Evolutionary conservation across 345 rosid genomes (phyloP).

Genomic region (Eucalyptus cloeziana): DNA sequence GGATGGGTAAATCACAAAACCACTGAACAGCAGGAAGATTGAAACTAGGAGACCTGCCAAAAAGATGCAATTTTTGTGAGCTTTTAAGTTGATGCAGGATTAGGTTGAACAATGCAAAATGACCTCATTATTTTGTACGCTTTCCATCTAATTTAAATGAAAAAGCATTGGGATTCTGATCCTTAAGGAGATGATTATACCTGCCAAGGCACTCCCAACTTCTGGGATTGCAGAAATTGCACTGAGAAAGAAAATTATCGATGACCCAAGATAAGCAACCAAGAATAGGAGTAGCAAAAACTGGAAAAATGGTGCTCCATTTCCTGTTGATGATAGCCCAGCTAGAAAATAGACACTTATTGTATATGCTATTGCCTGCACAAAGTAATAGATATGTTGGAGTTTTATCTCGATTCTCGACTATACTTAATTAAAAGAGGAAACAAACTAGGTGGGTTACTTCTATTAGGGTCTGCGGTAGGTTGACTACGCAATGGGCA

Average conservation of each 20-base stretch:
- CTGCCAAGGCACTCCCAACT: constrained; percentile 22
- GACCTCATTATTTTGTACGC: background rate
- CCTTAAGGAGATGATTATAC: background rate
- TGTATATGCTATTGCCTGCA: constrained; percentile 13
- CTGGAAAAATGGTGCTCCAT: constrained; percentile 5
- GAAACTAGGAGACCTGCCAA: constrained; percentile 12
- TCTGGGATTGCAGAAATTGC: constrained; percentile 20
- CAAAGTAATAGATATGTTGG: background rate
- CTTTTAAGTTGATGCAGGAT: background rate
- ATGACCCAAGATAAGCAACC: constrained; percentile 16
- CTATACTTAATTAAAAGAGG: background rate
- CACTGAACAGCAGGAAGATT: constrained; percentile 13
- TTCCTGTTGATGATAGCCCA: constrained; percentile 3
- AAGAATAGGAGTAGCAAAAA: constrained; percentile 2
- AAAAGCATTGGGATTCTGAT: background rate
- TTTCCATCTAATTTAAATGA: background rate
- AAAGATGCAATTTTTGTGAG: background rate
- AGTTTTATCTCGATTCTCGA: background rate
- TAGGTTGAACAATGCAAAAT: background rate
- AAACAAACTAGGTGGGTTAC: background rate
- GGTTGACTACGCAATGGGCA: constrained; percentile 16
- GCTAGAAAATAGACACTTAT: constrained; percentile 9
- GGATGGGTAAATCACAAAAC: constrained; percentile 14
- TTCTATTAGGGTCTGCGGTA: constrained; percentile 18
- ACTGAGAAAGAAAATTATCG: constrained; percentile 12